Conservation (phyloP, 2,329 filamentous ascomycete species). For the Diaporthe sp. region DNA sequence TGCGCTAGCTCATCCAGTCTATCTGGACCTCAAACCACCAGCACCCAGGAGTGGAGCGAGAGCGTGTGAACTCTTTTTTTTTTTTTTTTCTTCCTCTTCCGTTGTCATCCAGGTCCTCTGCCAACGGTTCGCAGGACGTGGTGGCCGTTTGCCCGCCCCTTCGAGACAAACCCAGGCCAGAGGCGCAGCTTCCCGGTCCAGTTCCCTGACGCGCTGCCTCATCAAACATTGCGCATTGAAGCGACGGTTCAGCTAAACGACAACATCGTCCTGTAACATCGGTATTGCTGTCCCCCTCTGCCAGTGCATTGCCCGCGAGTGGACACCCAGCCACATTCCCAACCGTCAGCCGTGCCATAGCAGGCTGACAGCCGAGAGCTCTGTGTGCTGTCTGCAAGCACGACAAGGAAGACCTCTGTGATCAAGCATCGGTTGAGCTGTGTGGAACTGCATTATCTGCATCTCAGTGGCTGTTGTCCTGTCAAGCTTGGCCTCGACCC, state of each 20-base stretch:
- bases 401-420: slow-evolving; percentile 19
- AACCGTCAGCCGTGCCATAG: not conserved
- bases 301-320: slow-evolving; percentile 8
- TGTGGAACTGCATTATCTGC: slow-evolving; percentile 9
- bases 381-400: not conserved
- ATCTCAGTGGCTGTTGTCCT: slow-evolving; percentile 25
- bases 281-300: not conserved
- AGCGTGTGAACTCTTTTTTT: not conserved
- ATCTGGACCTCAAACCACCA: slow-evolving; percentile 3
- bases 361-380: not conserved
- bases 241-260: not conserved
- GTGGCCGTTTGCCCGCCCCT: not conserved
- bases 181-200: slow-evolving; percentile 1
- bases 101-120: not conserved
- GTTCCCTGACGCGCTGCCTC: not conserved
- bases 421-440: not conserved
- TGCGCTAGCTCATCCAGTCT: slow-evolving; percentile 12
- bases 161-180: not conserved
- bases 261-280: not conserved
- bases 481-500: slow-evolving; percentile 16
- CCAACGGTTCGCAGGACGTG: not conserved
- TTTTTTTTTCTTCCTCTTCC: not conserved
- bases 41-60: not conserved
- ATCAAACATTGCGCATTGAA: not conserved
- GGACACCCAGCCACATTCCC: not conserved